Conservation (phyloP, 2,329 filamentous ascomycete species). For the Mycosphaerella sp. region DNA sequence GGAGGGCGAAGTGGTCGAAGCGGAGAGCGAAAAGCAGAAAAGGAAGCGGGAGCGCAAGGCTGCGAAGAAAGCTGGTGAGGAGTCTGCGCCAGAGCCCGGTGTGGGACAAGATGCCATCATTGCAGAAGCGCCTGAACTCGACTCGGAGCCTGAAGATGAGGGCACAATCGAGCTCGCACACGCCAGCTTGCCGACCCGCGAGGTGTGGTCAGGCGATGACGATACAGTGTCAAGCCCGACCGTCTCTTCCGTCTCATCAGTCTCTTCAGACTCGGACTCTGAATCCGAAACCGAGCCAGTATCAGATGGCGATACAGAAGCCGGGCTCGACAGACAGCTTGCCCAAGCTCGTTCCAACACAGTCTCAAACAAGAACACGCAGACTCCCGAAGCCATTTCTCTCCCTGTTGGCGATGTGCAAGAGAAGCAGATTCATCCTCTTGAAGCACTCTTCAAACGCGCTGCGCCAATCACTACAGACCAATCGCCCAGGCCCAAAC, state of each 20-base stretch:
- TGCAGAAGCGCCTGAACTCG: slow-evolving; percentile 9
- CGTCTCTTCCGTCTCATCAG: slow-evolving; percentile 6
- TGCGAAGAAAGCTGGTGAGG: slow-evolving; percentile 10
- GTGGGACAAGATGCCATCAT: slow-evolving; percentile 6
- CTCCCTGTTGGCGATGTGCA: slow-evolving; percentile 10
- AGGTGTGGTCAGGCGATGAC: slow-evolving; percentile 13
- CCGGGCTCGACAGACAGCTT: slow-evolving; percentile 16
- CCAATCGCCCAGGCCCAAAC: slow-evolving; percentile 36
- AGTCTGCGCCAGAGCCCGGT: not conserved
- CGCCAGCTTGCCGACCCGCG: slow-evolving; percentile 8
- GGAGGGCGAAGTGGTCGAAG: slow-evolving; percentile 68
- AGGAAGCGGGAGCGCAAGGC: slow-evolving; percentile 31
- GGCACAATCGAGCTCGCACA: slow-evolving; percentile 12
- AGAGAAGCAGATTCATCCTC: slow-evolving; percentile 61
- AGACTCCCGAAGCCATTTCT: slow-evolving; percentile 7
- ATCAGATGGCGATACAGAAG: slow-evolving; percentile 13
- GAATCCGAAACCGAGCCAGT: slow-evolving; percentile 1
- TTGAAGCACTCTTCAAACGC: slow-evolving; percentile 88
- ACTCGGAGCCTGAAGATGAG: slow-evolving; percentile 15
- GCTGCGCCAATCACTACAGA: slow-evolving; percentile 42
- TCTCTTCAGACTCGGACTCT: slow-evolving; percentile 8
- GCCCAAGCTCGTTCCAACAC: slow-evolving; percentile 19
- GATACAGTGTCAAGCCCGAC: slow-evolving; percentile 5
- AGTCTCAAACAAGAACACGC: slow-evolving; percentile 18
- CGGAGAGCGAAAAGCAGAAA: slow-evolving; percentile 31